Evolutionary conservation across 2,329 filamentous ascomycete species (phyloP), one percentile per base, ranked within the genome.

Genomic region (Phialophora macrospora): DNA sequence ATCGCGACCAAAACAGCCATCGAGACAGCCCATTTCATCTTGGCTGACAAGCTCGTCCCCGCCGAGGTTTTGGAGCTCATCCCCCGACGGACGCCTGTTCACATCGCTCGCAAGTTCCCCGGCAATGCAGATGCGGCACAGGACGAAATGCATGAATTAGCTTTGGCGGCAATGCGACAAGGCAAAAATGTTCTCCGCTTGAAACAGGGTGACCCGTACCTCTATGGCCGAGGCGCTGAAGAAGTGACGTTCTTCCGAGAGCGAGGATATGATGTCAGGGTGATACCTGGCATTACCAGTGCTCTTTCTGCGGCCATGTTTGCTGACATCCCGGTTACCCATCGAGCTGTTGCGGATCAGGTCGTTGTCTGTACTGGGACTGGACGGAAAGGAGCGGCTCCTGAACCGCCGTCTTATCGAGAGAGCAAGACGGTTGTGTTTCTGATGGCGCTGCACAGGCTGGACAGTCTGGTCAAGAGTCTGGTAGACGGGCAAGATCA

Each of bases 281-380:
- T 99, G 0, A 81, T 99, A 1, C 95, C 95, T 0, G 95, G 95
- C 0, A 90, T 99, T 51, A 98, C 95, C 0, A 93, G 90, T 73
- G 92, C 94, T 1, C 81, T 99, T 44, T 90, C 87, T 63, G 95
- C 93, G 9, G 92, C 94, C 0, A 82, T 99, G 2, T 97, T 98
- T 75, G 93, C 93, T 0, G 88, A 84, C 6, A 91, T 99, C 34
- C 94, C 95, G 1, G 84, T 90, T 0, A 99, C 95, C 1, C 94
- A 98, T 79, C 85, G 95, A 4, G 90, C 90, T 52, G 90, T 97
- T 0, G 90, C 92, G 3, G 95, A 99, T 74, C 93, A 98, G 77
- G 89, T 99, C 0, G 84, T 99, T 28, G 86, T 99, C n/a, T 98
- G 95, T 79, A 99, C 95, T 0, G 95, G 95, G 0, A 99, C 95